Percentiles rank a stretch among this genome's conserved stretches.
Evolutionary conservation across 2,329 filamentous ascomycete species (phyloP).

Genomic region (Cordyceps sp.): DNA sequence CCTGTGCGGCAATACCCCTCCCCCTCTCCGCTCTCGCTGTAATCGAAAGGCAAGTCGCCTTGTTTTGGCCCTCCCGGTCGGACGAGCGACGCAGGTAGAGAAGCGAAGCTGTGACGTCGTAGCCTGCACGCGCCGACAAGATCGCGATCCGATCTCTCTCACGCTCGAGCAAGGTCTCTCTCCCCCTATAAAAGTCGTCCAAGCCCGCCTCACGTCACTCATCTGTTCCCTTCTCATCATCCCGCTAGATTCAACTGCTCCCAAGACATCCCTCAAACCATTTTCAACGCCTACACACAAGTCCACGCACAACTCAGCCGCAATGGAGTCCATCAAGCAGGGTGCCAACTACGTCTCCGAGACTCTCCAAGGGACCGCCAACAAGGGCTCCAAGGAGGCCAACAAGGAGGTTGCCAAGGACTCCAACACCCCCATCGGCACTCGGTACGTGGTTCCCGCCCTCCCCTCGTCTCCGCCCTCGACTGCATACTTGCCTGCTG

Average conservation of each 20-base stretch:
- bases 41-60: no score
- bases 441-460: neutral
- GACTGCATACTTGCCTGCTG: no score
- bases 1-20: no score
- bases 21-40: no score
- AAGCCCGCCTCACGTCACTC: no score
- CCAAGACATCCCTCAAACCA: neutral
- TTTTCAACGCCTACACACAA: constrained; percentile 3
- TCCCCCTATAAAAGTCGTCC: no score
- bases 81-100: no score
- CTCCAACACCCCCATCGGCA: constrained; percentile 30
- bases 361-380: constrained; percentile 39
- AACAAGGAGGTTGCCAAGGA: constrained; percentile 57
- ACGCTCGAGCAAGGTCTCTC: no score
- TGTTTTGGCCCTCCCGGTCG: no score
- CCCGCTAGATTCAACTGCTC: neutral
- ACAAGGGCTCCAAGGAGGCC: constrained; percentile 47
- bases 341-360: constrained; percentile 54
- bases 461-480: neutral
- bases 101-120: no score
- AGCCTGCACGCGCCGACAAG: no score
- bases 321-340: constrained; percentile 40
- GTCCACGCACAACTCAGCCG: constrained; percentile 8
- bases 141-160: no score
- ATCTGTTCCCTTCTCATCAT: neutral